phyloP scores from a whole-genome alignment of 176 grass and related monocot genomes.

The Bolboschoenus planiculmis region DNA sequence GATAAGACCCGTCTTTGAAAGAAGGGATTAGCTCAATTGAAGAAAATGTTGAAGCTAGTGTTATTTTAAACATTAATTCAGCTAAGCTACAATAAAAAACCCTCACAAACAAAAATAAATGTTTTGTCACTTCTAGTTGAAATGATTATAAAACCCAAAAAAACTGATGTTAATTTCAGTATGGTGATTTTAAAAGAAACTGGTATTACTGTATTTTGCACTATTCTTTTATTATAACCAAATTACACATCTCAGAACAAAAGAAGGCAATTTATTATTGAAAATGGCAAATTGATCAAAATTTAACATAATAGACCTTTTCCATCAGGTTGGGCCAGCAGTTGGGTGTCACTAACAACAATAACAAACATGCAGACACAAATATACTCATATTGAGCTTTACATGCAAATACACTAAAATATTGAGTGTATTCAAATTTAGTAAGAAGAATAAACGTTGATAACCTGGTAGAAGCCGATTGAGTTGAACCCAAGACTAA shows the following conservation, averaged over 20 bases:
- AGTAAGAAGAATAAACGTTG: neutral
- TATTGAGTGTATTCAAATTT: neutral
- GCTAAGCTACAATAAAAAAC: neutral
- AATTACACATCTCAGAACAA: neutral
- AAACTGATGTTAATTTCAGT: neutral
- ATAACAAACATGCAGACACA: neutral
- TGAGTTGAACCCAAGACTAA: constrained; percentile 98
- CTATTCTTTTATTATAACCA: neutral
- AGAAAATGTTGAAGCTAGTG: neutral
- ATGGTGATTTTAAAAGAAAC: neutral
- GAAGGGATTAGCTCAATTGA: neutral
- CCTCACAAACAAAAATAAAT: neutral
- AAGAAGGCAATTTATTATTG: neutral
- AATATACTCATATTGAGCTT: neutral
- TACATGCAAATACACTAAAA: neutral
- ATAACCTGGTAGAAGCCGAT: constrained; percentile 98
- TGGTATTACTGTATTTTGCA: neutral
- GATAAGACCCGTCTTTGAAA: neutral
- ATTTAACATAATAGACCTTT: neutral
- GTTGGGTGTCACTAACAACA: constrained; percentile 1
- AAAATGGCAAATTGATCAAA: neutral
- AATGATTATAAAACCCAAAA: neutral
- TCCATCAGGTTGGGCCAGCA: neutral
- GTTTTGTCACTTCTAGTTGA: neutral
- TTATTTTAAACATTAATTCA: neutral